A percentile compares a stretch with the other conserved stretches of the same genome.
Conservation (phyloP, 352 stramenopile genomes). For the Globisporangium spiculum region DNA sequence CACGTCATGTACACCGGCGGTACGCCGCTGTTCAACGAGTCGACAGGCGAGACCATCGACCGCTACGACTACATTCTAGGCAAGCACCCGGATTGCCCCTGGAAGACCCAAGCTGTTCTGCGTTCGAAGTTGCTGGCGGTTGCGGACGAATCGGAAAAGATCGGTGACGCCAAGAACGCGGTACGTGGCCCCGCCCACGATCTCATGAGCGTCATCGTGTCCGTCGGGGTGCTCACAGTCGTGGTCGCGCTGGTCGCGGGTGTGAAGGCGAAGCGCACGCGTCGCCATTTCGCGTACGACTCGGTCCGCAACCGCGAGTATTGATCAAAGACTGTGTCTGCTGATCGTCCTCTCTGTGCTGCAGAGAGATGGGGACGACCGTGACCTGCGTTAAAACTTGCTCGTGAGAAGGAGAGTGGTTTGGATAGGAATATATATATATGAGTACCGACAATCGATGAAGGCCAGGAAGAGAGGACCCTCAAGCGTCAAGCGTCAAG, state of each 20-base stretch:
- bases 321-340: not conserved
- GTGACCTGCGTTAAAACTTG: not conserved
- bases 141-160: constrained; percentile 12
- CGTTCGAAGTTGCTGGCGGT: constrained; percentile 17
- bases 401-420: not conserved
- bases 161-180: not conserved
- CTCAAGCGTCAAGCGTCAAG: no score
- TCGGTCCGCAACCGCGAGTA: constrained; percentile 39
- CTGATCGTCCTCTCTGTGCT: not conserved
- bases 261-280: constrained; percentile 27
- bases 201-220: constrained; percentile 20
- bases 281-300: constrained; percentile 55
- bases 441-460: not conserved
- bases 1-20: constrained; percentile 66
- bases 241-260: constrained; percentile 27
- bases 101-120: constrained; percentile 30
- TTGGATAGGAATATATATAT: not conserved
- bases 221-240: constrained; percentile 25
- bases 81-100: constrained; percentile 54
- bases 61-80: constrained; percentile 68
- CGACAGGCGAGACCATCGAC: constrained; percentile 46
- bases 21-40: constrained; percentile 79
- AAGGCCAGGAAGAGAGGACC: no score
- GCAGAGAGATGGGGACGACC: not conserved
- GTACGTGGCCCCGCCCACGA: not conserved